A percentile compares a stretch with the other conserved stretches of the same genome.
Conservation (phyloP, 805 yeast species). For the Cyberlindnera americana region DNA sequence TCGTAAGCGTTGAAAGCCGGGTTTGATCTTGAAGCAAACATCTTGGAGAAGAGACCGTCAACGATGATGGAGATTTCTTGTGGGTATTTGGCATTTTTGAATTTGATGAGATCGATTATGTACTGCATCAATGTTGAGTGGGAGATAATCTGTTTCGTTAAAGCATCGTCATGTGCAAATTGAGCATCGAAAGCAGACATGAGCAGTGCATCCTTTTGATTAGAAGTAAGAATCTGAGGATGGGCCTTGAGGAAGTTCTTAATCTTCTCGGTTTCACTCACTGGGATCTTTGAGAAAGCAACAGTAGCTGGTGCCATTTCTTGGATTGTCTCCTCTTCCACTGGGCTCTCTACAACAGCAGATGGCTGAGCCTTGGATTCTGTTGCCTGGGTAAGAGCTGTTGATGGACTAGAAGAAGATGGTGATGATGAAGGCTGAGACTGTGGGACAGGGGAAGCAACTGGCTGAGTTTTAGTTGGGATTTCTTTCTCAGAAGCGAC, state of each 20-base stretch:
- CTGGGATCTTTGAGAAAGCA: conserved; percentile 55
- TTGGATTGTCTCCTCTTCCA: conserved; percentile 25
- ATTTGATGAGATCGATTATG: conserved; percentile 40
- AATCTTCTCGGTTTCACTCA: conserved; percentile 44
- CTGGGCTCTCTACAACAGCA: neutral
- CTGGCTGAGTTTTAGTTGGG: too few species aligned
- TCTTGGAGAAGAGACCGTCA: conserved; percentile 62
- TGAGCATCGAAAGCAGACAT: conserved; percentile 91
- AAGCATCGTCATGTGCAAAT: conserved; percentile 51
- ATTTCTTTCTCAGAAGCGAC: too few species aligned
- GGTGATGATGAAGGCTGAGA: conserved; percentile 14
- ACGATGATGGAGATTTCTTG: conserved; percentile 42
- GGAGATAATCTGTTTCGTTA: conserved; percentile 66
- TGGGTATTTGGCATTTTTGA: conserved; percentile 33
- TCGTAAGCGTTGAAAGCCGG: conserved; percentile 70
- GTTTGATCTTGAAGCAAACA: conserved; percentile 37
- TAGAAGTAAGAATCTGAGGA: conserved; percentile 68
- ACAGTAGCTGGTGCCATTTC: conserved; percentile 20
- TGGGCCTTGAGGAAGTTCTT: conserved; percentile 49
- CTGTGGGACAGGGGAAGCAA: too few species aligned
- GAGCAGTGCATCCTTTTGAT: conserved; percentile 86
- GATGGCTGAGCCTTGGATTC: too few species aligned
- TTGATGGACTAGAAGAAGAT: conserved; percentile 10
- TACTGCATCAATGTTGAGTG: conserved; percentile 81
- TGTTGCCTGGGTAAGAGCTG: neutral